Evolutionary conservation across 306 rosid species (phyloP).

Genomic region (Ziziphus jujuba): DNA sequence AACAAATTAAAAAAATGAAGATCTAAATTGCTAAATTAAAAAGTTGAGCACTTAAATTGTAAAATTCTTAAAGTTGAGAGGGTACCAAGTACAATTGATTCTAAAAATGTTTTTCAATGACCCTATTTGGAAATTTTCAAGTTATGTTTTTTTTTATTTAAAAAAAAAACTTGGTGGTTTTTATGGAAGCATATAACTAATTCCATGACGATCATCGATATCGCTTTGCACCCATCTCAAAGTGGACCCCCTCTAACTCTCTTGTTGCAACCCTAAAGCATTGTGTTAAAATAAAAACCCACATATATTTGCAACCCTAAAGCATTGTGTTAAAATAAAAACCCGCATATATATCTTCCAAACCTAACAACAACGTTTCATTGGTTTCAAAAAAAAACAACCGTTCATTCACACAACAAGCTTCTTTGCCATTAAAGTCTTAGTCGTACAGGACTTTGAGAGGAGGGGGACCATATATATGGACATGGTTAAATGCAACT

Average conservation of each 20-base stretch:
- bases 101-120: too few species aligned
- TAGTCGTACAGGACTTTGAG: slow-evolving; percentile 34
- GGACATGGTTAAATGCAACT: slow-evolving; percentile 47
- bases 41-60: too few species aligned
- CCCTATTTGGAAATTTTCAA: not conserved
- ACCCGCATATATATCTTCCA: not conserved
- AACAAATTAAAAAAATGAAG: too few species aligned
- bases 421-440: slow-evolving; percentile 63
- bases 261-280: slow-evolving; percentile 8
- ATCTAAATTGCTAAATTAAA: too few species aligned
- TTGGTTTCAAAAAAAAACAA: too few species aligned
- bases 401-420: slow-evolving; percentile 40
- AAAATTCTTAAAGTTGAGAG: too few species aligned
- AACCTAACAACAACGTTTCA: slow-evolving; percentile 33
- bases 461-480: slow-evolving; percentile 60
- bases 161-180: too few species aligned
- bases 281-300: slow-evolving; percentile 24
- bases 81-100: too few species aligned
- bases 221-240: slow-evolving; percentile 10
- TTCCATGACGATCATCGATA: too few species aligned
- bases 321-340: slow-evolving; percentile 27
- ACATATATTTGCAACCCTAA: not conserved
- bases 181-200: not conserved
- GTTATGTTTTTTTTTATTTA: not conserved
- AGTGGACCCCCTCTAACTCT: slow-evolving; percentile 24